Percentiles rank a stretch among this genome's conserved stretches.
Conservation (phyloP, 2,329 filamentous ascomycete genomes). For the Colletotrichum melonis region DNA sequence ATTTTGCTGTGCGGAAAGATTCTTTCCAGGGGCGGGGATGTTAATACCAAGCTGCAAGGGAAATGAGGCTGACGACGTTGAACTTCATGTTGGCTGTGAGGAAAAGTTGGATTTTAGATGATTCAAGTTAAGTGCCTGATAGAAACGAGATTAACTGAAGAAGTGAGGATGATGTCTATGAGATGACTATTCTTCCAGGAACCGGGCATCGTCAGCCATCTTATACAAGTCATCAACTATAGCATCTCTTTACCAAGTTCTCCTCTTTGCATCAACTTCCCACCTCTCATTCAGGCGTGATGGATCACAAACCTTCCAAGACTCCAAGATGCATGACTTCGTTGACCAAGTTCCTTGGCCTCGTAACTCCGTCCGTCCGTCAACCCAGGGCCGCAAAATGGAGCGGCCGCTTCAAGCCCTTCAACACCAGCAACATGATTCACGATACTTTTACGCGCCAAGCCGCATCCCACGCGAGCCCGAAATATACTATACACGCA, state of each 20-base stretch:
- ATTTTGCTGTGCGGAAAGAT: not conserved
- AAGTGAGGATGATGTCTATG: not conserved
- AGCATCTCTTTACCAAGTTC: not conserved
- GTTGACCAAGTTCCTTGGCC: not conserved
- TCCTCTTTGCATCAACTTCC: not conserved
- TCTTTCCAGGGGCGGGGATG: too few relatives aligned
- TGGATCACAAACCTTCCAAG: not conserved
- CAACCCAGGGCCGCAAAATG: too few relatives aligned
- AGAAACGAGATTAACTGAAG: not conserved
- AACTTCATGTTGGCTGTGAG: constrained; percentile 6
- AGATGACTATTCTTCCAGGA: not conserved
- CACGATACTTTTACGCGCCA: not conserved
- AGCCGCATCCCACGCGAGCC: not conserved
- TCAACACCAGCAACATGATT: too few relatives aligned
- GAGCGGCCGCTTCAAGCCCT: too few relatives aligned
- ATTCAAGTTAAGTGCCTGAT: not conserved
- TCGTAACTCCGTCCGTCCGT: not conserved
- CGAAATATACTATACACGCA: not conserved
- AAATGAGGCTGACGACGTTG: not conserved
- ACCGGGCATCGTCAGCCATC: not conserved
- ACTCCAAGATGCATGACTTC: not conserved
- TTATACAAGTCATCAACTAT: not conserved
- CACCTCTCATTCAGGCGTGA: not conserved
- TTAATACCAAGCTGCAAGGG: not conserved
- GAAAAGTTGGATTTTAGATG: not conserved